A percentile compares a stretch with the other conserved stretches of the same genome.
These are phyloP conservation scores for Erysiphe neolycopersici DNA, from an alignment of 2,329 filamentous ascomycete genomes.

Conservation along the genomic window DNA sequence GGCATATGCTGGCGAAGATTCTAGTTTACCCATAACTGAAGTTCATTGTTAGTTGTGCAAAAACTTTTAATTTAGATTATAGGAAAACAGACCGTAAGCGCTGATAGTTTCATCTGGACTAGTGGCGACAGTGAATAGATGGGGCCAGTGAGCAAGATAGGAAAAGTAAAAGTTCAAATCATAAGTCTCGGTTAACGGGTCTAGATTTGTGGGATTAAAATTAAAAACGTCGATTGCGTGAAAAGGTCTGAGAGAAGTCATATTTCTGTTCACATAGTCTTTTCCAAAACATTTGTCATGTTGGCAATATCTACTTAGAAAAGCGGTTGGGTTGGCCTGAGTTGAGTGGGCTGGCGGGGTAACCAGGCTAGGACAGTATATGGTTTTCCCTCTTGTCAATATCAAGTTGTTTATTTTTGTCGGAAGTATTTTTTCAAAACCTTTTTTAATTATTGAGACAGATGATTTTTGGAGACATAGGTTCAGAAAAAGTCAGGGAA, in stretches of 20 bases:
- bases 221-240: constrained; percentile 60
- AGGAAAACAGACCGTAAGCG: constrained; percentile 30
- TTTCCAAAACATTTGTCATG: no score
- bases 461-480: no score
- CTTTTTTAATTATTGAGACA: no score
- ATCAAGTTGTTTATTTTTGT: no score
- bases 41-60: constrained; percentile 1
- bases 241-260: constrained; percentile 74
- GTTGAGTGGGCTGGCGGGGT: no score
- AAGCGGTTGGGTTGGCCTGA: no score
- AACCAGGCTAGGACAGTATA: no score
- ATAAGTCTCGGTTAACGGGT: constrained; percentile 94
- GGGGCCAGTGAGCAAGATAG: constrained; percentile 88
- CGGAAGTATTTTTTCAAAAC: no score
- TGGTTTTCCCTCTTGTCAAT: no score
- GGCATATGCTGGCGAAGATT: constrained; percentile 54
- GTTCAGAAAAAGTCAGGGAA: no score
- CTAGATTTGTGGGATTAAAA: constrained; percentile 84
- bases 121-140: constrained; percentile 78
- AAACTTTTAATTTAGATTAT: constrained; percentile 20
- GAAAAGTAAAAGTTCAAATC: constrained; percentile 86
- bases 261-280: constrained; percentile 14
- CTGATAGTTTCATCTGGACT: constrained; percentile 69
- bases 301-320: no score
- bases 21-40: constrained; percentile 60